A percentile compares a stretch with the other conserved stretches of the same genome.
phyloP scores from a whole-genome alignment of 1,284 basidiomycete genomes.

The Fomitopsis palustris region DNA sequence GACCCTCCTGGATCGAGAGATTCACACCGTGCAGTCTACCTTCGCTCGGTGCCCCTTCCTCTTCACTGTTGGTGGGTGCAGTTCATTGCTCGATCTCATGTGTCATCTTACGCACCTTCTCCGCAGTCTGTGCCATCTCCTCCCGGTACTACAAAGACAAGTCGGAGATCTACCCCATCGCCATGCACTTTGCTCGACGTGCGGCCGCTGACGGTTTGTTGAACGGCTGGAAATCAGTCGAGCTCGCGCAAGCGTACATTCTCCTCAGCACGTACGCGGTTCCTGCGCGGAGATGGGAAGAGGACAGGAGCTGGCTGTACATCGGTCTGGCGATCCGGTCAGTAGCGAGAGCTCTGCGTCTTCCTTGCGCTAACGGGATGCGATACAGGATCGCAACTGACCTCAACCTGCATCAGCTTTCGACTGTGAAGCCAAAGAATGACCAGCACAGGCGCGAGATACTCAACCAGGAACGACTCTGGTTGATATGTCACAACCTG shows the following conservation, averaged over 20 bases:
- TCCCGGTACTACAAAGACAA: constrained; percentile 73
- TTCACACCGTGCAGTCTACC: constrained; percentile 71
- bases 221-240: constrained; percentile 71
- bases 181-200: constrained; percentile 84
- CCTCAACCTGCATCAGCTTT: constrained; percentile 75
- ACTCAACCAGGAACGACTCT: constrained; percentile 75
- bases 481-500: constrained; percentile 86
- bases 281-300: constrained; percentile 78
- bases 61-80: constrained; percentile 72
- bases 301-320: constrained; percentile 80
- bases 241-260: constrained; percentile 60
- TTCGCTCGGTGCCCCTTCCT: constrained; percentile 78
- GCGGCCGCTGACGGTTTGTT: constrained; percentile 76
- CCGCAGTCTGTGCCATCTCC: constrained; percentile 70
- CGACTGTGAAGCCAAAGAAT: constrained; percentile 51
- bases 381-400: constrained; percentile 71
- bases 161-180: constrained; percentile 77
- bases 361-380: not conserved
- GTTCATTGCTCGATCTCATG: not conserved
- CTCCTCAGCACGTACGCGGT: constrained; percentile 78
- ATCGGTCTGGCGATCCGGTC: constrained; percentile 76
- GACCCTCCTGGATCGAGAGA: constrained; percentile 65
- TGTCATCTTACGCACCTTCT: not conserved
- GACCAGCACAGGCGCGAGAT: constrained; percentile 77
- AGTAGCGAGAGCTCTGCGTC: constrained; percentile 7